Evolutionary conservation across 345 rosid species (phyloP).

Genomic region (Eucalyptus regnans): DNA sequence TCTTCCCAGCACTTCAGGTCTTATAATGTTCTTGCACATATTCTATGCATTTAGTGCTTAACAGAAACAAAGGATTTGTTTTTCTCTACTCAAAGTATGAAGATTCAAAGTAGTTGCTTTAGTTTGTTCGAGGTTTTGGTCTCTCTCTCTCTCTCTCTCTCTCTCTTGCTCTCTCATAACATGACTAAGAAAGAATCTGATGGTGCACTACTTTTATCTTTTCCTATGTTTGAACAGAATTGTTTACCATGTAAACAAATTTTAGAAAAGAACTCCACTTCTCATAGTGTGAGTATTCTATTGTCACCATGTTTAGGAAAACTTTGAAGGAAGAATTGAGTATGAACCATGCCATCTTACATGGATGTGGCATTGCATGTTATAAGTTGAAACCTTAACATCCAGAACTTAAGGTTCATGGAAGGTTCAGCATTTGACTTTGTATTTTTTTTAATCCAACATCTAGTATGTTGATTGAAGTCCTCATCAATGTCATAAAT

Average conservation of each 20-base stretch:
- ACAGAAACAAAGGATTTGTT: not conserved
- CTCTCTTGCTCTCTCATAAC: not conserved
- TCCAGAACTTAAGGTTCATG: not conserved
- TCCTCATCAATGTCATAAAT: not conserved
- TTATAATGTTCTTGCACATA: not conserved
- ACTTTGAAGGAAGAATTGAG: not conserved
- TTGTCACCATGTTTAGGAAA: not conserved
- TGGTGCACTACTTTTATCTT: not conserved
- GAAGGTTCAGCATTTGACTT: not conserved
- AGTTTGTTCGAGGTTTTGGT: not conserved
- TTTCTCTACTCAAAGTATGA: not conserved
- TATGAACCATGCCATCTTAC: not conserved
- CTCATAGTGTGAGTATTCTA: not conserved
- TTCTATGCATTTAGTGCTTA: not conserved
- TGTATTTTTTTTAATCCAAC: not conserved
- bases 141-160: not conserved
- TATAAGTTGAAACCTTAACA: not conserved
- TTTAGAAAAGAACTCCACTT: not conserved
- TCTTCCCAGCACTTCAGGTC: slow-evolving; percentile 87
- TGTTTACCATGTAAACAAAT: not conserved
- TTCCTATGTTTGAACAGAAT: not conserved
- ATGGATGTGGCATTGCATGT: not conserved
- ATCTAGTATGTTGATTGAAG: not conserved
- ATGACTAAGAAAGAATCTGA: not conserved
- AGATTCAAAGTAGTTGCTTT: not conserved